Evolutionary conservation across 495 filamentous ascomycete species (phyloP).

Genomic region (Aspergillus cavernicola): DNA sequence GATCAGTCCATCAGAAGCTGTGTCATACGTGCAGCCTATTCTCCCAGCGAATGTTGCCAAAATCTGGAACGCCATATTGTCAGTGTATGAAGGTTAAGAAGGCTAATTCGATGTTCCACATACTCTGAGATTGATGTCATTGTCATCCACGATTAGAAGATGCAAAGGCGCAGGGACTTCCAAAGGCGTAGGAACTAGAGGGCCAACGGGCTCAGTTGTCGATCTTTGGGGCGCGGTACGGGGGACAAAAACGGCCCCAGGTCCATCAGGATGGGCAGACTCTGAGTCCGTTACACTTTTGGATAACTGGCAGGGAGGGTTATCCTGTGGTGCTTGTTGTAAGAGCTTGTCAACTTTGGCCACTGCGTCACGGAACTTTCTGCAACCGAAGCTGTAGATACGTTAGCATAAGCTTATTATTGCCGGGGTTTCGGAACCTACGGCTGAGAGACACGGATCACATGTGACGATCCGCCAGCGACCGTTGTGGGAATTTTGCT

Average conservation of each 20-base stretch:
- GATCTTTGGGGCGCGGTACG: background rate
- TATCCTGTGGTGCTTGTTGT: background rate
- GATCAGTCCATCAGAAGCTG: conserved; percentile 52
- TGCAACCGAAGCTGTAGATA: conserved; percentile 13
- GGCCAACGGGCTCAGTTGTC: background rate
- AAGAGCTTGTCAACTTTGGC: conserved; percentile 1
- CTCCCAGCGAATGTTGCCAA: conserved; percentile 40
- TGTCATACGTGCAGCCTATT: conserved; percentile 40
- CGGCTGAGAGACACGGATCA: conserved; percentile 18
- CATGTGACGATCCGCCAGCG: background rate
- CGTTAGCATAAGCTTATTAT: conserved; percentile 2
- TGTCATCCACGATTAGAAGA: conserved; percentile 38
- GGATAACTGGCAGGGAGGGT: background rate
- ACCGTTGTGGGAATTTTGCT: background rate
- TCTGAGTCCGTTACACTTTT: background rate
- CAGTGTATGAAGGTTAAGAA: background rate
- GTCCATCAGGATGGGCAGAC: too few species aligned
- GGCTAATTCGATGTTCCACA: background rate
- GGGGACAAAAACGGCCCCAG: too few species aligned
- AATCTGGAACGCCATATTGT: conserved; percentile 7
- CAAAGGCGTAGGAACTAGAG: background rate
- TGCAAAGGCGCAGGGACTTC: background rate
- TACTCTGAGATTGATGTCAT: conserved; percentile 34
- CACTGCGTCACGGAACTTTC: conserved; percentile 11
- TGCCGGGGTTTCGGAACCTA: background rate